phyloP scores from a whole-genome alignment of 495 filamentous ascomycete genomes.

The Penicillium simplicissimum region DNA sequence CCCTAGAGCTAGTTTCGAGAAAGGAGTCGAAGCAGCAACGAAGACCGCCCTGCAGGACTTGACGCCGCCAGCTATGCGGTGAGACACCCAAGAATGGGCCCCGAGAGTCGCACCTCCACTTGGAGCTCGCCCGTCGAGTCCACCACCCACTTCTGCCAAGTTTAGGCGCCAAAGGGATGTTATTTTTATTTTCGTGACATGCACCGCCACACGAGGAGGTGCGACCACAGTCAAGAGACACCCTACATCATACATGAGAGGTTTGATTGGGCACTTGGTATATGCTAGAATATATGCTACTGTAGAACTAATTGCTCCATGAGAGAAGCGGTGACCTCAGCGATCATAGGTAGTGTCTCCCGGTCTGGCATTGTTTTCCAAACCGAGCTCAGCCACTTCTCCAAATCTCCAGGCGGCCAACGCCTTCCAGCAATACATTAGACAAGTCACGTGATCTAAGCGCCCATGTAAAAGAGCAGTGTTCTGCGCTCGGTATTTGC shows the following conservation, averaged over 20 bases:
- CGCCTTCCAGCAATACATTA: not conserved
- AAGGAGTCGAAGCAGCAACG: not conserved
- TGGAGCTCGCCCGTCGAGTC: slow-evolving; percentile 14
- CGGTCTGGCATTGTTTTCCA: not conserved
- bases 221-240: slow-evolving; percentile 4
- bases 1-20: not conserved
- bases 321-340: not conserved
- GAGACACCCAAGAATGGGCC: slow-evolving; percentile 17
- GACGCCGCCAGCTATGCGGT: slow-evolving; percentile 20
- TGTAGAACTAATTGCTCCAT: not conserved
- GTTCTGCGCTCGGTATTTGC: too few relatives aligned
- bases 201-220: slow-evolving; percentile 35
- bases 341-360: too few relatives aligned
- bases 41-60: not conserved
- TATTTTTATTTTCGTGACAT: slow-evolving; percentile 18
- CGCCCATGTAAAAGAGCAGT: too few relatives aligned
- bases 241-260: not conserved
- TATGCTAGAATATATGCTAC: not conserved
- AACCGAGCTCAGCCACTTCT: not conserved
- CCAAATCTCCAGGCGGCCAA: not conserved
- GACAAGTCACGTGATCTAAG: not conserved
- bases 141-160: not conserved
- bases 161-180: slow-evolving; percentile 11
- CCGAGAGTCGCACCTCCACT: slow-evolving; percentile 18
- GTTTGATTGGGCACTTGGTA: not conserved